Evolutionary conservation across 768 basidiomycete genomes (phyloP), one percentile per base, ranked within the genome.

Genomic region (Leucosporidium yakuticum): DNA sequence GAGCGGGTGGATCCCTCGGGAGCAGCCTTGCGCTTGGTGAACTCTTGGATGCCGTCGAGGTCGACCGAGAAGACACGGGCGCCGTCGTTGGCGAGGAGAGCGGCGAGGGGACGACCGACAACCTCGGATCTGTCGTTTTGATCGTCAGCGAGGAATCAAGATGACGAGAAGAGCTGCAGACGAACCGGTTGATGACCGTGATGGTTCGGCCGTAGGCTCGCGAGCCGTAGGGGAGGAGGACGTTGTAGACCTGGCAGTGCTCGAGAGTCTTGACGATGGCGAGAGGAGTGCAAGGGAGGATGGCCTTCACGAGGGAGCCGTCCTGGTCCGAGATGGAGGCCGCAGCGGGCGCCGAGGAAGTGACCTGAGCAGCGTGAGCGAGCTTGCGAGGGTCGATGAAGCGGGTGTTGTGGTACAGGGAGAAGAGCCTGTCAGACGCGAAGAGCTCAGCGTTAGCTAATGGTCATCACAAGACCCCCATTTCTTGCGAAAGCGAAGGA

Each of bases 251-350:
- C 15, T 92, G 89, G 51, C 88, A 82, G 76, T 87, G 84, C 77
- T 99, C 96, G 29, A 99, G 83, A 69, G 87, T 90, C 80, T 99
- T 99, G 71, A 99, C 94, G 76, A 97, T 88, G 4, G 92, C 96
- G 17, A 99, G 84, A 0, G 96, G 94, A 7, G 96, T 99, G 79
- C 96, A 99, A 0, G 96, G 96, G 47, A 99, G 84, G 76, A 99
- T 91, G 6, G 92, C 95, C 79, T 98, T 98, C 76, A 96, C 91
- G 64, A 87, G 88, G 15, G 60, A 66, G 47, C 62, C 49, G 57
- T 68, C 21, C 74, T 71, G 59, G 64, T 71, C n/a, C 71, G 77
- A 23, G 71, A 74, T 63, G 55, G 64, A 58, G 63, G 79, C 76
- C 44, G 78, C 77, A 20, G 76, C 57, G 75, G 60, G 74, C 71